A percentile compares a stretch with the other conserved stretches of the same genome.
Evolutionary conservation across 768 basidiomycete species (phyloP).

Genomic region (Chalciporus pseudorubinellus): DNA sequence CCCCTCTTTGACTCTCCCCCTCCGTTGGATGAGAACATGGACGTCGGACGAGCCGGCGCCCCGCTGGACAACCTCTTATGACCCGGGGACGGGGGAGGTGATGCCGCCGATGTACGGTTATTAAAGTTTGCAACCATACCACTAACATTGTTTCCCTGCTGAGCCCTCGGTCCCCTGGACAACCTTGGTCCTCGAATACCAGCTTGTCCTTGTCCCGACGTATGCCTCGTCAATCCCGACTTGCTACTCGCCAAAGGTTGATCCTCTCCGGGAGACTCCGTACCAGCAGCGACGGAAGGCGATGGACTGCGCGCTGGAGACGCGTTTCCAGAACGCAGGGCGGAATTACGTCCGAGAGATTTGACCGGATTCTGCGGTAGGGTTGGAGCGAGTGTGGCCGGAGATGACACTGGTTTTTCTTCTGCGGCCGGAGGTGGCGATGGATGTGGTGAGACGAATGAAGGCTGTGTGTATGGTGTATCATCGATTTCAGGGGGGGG

Average conservation of each 20-base stretch:
- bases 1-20: slow-evolving; percentile 35
- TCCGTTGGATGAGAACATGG: slow-evolving; percentile 12
- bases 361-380: slow-evolving; percentile 55
- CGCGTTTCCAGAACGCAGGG: slow-evolving; percentile 34
- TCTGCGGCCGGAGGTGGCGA: slow-evolving; percentile 25
- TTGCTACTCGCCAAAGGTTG: slow-evolving; percentile 33
- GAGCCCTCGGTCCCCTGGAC: slow-evolving; percentile 46
- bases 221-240: slow-evolving; percentile 44
- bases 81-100: slow-evolving; percentile 38
- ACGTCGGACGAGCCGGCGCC: slow-evolving; percentile 4
- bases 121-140: slow-evolving; percentile 58
- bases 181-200: slow-evolving; percentile 49
- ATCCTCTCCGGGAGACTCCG: slow-evolving; percentile 32
- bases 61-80: slow-evolving; percentile 48
- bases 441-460: slow-evolving; percentile 19
- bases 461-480: slow-evolving; percentile 13
- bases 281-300: slow-evolving; percentile 30
- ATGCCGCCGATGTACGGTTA: slow-evolving; percentile 39
- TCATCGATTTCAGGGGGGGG: slow-evolving; percentile 61
- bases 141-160: slow-evolving; percentile 46
- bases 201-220: slow-evolving; percentile 36
- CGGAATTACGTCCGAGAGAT: slow-evolving; percentile 34
- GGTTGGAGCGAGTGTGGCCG: slow-evolving; percentile 41
- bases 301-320: slow-evolving; percentile 46
- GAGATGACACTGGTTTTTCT: slow-evolving; percentile 24